Evolutionary conservation across 352 stramenopile genomes (phyloP), one percentile per base, ranked within the genome.

Genomic region (Phytophthora sansomeana): DNA sequence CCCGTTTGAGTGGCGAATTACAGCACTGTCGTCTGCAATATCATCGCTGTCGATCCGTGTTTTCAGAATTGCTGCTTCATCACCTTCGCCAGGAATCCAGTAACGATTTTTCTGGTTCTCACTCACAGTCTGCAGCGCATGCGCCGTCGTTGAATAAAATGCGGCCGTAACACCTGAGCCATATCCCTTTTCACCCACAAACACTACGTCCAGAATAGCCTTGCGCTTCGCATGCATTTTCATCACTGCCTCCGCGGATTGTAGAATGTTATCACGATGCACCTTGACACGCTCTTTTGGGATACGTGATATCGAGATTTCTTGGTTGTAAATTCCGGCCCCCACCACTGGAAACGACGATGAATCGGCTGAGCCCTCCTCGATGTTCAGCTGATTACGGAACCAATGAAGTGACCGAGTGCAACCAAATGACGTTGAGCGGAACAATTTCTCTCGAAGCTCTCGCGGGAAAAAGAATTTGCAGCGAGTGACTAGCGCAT

Each of bases 231-330:
- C 82, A 29, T 96, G 86, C 80, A 93, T 90, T 66, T 94, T 92
- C 84, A 96, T 93, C 6, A 94, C 78, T 4, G 78, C 80, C 19
- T 96, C 85, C 0, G 88, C 88, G 0, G 85, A 93, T 44, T 79
- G 76, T 33, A 96, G 53, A 41, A 96, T 87, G 38, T 91, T 91
- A 16, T 75, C 74, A 17, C 88, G 84, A 53, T 90, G 72, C 8
- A 96, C 85, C 33, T 93, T 94, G 48, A 93, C 88, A n/a, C 86
- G 86, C 51, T 96, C 86, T 65, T 95, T 96, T 9, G 87, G 87
- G 38, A 96, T 87, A 5, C 85, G 87, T 3, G 85, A 87, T 49
- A 96, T 93, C 17, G 81, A 83, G 33, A 96, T 92, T 52, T 92
- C 85, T 56, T 92, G 83, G 46, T 94, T 92, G 51, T 84, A 80